These are phyloP conservation scores for Colletotrichum sp. DNA, from an alignment of 2,329 filamentous ascomycete species.

Conservation along the genomic window DNA sequence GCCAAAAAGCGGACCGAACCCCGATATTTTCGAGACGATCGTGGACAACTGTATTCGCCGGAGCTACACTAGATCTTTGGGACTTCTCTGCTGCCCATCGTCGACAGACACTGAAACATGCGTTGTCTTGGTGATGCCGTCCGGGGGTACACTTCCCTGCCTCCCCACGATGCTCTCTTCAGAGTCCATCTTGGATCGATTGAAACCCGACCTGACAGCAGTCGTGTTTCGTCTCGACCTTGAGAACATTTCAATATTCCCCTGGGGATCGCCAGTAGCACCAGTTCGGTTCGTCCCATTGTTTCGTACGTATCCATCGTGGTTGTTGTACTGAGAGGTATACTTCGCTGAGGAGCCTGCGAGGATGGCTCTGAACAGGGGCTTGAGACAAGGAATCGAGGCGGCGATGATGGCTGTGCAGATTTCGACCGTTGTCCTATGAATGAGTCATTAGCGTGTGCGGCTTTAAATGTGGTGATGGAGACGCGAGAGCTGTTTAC, in stretches of 20 bases:
- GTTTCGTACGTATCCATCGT: neutral
- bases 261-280: neutral
- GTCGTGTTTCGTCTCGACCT: neutral
- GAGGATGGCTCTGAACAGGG: slow-evolving; percentile 26
- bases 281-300: neutral
- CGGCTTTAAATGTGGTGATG: neutral
- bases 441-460: neutral
- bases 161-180: slow-evolving; percentile 2
- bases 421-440: slow-evolving; percentile 31
- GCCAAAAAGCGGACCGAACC: neutral
- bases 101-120: slow-evolving; percentile 9
- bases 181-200: neutral
- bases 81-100: neutral
- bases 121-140: slow-evolving; percentile 10
- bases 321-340: neutral
- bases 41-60: neutral
- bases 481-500: neutral
- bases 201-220: neutral
- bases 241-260: slow-evolving; percentile 2
- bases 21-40: neutral
- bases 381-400: slow-evolving; percentile 29
- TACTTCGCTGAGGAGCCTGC: slow-evolving; percentile 1
- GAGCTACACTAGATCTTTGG: neutral
- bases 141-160: neutral
- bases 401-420: slow-evolving; percentile 31